phyloP scores from a whole-genome alignment of 2,329 filamentous ascomycete species.

The Pseudogymnoascus sp. region DNA sequence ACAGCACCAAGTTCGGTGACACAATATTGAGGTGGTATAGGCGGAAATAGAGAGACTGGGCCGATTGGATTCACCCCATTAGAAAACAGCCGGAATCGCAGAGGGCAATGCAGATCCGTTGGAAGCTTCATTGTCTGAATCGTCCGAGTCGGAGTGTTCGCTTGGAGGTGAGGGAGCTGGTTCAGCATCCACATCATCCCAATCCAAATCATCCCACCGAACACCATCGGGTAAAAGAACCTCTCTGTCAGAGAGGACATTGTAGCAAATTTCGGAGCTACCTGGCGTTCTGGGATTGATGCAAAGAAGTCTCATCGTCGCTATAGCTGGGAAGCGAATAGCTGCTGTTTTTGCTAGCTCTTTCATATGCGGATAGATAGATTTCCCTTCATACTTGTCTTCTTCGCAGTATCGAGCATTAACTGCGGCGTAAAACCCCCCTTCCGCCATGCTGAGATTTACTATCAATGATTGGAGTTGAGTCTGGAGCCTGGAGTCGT shows the following conservation, averaged over 20 bases:
- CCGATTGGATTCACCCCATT: not conserved
- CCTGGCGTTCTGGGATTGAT: not conserved
- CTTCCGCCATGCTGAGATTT: not conserved
- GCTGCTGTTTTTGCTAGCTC: not conserved
- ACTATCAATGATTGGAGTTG: not conserved
- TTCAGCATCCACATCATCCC: conserved; percentile 5
- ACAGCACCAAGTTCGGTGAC: not conserved
- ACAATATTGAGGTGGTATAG: not conserved
- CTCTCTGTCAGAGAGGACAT: not conserved
- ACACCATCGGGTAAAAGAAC: not conserved
- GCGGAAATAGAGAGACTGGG: not conserved
- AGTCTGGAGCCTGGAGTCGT: not conserved
- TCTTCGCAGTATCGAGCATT: not conserved
- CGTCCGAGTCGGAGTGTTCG: not conserved
- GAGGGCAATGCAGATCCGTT: not conserved
- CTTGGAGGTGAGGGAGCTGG: not conserved
- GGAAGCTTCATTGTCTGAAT: not conserved
- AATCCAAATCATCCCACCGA: not conserved
- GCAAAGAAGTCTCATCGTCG: not conserved
- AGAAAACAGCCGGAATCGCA: not conserved
- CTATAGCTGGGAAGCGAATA: not conserved
- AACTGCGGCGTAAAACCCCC: not conserved
- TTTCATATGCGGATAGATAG: not conserved
- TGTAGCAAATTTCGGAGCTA: not conserved
- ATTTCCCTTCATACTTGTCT: not conserved